phyloP scores from a whole-genome alignment of 2,329 filamentous ascomycete genomes.

The Gyromitra esculenta region DNA sequence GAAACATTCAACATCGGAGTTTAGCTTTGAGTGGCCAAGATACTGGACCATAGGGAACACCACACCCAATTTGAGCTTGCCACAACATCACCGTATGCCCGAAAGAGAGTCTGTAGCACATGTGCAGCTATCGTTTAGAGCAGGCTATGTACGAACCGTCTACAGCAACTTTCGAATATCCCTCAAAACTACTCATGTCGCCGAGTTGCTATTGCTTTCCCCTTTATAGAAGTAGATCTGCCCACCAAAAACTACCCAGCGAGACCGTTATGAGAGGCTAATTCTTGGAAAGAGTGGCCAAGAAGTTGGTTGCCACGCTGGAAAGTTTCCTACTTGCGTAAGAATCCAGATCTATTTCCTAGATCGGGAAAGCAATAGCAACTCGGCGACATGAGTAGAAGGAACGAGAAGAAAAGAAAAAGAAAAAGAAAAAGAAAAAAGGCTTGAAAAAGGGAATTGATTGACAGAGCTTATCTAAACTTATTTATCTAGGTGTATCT shows the following conservation, averaged over 20 bases:
- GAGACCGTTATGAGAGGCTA: too few relatives aligned
- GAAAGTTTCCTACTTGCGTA: too few relatives aligned
- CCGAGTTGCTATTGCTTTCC: too few relatives aligned
- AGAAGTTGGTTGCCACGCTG: too few relatives aligned
- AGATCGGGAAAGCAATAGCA: too few relatives aligned
- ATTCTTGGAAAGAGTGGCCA: too few relatives aligned
- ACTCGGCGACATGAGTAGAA: too few relatives aligned
- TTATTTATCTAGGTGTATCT: slow-evolving; percentile 6
- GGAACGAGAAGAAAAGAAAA: not conserved
- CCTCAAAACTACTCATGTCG: slow-evolving; percentile 36
- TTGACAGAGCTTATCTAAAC: not conserved
- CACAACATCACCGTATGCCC: not conserved
- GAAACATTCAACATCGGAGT: slow-evolving; percentile 4
- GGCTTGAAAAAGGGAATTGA: not conserved
- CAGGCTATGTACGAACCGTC: slow-evolving; percentile 5
- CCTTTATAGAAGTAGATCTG: too few relatives aligned
- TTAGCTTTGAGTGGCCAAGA: slow-evolving; percentile 11
- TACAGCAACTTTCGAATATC: slow-evolving; percentile 30
- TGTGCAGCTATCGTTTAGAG: slow-evolving; percentile 1
- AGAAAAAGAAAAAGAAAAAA: not conserved
- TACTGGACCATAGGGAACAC: not conserved
- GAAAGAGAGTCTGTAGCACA: not conserved
- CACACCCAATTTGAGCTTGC: slow-evolving; percentile 11
- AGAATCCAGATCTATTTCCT: too few relatives aligned
- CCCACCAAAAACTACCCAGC: too few relatives aligned